Percentiles rank a stretch among this genome's conserved stretches.
Conservation (phyloP, 495 filamentous ascomycete species). For the Hypomontagnella submonticulosa region DNA sequence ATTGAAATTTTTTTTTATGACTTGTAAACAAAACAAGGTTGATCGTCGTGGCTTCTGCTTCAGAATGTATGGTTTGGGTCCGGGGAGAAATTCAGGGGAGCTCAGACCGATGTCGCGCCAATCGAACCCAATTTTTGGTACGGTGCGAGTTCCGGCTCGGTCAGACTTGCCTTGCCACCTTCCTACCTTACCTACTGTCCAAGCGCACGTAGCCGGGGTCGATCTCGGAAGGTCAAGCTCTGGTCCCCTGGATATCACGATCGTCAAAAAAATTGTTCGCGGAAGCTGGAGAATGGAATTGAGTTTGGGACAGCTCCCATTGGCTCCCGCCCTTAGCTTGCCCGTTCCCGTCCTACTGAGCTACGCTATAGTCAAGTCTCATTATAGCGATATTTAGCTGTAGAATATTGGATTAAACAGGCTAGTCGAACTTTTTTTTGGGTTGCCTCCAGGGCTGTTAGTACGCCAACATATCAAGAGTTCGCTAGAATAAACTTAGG, state of each 20-base stretch:
- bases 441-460: no score
- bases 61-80: constrained; percentile 21
- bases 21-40: constrained; percentile 1
- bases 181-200: constrained; percentile 16
- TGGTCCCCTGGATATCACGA: constrained; percentile 42
- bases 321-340: constrained; percentile 24
- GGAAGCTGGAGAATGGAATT: constrained; percentile 9
- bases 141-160: constrained; percentile 33
- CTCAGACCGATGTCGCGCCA: constrained; percentile 27
- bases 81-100: constrained; percentile 39
- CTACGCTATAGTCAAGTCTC: constrained; percentile 15
- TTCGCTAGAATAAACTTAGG: no score
- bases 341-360: not conserved
- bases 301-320: constrained; percentile 16
- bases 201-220: constrained; percentile 19
- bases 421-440: no score
- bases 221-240: constrained; percentile 20
- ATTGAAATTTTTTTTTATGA: not conserved
- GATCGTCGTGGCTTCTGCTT: constrained; percentile 10
- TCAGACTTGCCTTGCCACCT: constrained; percentile 16
- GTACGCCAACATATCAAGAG: no score
- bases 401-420: constrained; percentile 12
- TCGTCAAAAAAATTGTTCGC: constrained; percentile 22
- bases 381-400: constrained; percentile 21
- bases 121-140: constrained; percentile 32